Conservation (phyloP, 169 alveolate species). For the Cryptosporidium ryanae region DNA sequence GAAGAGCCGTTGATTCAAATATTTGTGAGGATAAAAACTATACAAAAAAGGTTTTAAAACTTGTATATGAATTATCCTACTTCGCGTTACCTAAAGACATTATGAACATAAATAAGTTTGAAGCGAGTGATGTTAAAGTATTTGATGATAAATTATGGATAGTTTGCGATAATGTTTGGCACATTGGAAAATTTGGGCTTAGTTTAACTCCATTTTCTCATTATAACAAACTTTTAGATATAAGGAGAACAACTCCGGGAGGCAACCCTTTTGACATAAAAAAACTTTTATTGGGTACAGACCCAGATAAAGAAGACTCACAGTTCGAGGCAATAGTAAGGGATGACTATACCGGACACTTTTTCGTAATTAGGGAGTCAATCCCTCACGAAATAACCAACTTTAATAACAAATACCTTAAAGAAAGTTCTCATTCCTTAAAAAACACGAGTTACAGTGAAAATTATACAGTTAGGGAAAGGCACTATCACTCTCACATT, state of each 20-base stretch:
- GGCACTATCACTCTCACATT: constrained; percentile 69
- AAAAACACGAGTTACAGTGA: not conserved
- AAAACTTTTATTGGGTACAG: constrained; percentile 29
- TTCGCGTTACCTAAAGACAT: constrained; percentile 68
- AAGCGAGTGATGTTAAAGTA: constrained; percentile 72
- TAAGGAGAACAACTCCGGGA: constrained; percentile 62
- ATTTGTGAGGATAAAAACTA: constrained; percentile 62
- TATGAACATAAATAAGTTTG: constrained; percentile 40
- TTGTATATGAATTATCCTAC: constrained; percentile 64
- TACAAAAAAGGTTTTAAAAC: constrained; percentile 49
- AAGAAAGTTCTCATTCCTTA: not conserved
- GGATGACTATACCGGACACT: constrained; percentile 36
- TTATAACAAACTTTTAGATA: constrained; percentile 16
- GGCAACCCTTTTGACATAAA: constrained; percentile 52
- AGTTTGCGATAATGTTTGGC: constrained; percentile 73
- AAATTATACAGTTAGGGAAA: not conserved
- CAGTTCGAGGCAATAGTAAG: constrained; percentile 65
- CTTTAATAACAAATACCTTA: not conserved
- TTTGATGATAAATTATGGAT: constrained; percentile 67
- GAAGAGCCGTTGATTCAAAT: constrained; percentile 43
- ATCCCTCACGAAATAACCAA: constrained; percentile 33
- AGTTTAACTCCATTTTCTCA: constrained; percentile 66
- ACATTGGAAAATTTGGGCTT: constrained; percentile 61
- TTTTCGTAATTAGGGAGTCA: constrained; percentile 67
- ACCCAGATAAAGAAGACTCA: constrained; percentile 60